Conservation (phyloP, 371 early-diverging fungal species). For the Actinomortierella ambigua region DNA sequence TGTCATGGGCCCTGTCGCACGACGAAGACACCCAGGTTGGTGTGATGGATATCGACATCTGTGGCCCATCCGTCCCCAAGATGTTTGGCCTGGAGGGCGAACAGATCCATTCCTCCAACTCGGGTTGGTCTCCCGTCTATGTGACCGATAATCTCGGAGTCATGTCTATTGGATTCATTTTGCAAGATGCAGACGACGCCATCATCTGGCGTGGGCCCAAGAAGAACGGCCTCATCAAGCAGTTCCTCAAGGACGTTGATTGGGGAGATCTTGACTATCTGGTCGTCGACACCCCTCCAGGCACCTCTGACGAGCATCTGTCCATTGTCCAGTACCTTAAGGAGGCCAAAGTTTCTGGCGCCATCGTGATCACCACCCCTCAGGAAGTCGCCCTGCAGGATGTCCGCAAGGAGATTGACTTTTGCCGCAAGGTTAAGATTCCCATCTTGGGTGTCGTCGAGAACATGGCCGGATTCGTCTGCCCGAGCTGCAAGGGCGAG, state of each 20-base stretch:
- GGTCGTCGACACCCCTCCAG: slow-evolving; percentile 99
- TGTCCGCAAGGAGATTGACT: slow-evolving; percentile 95
- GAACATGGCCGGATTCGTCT: slow-evolving; percentile 98
- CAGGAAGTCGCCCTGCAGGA: slow-evolving; percentile 97
- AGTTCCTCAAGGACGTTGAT: slow-evolving; percentile 96
- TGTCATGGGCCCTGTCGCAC: slow-evolving; percentile 77
- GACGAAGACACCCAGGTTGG: slow-evolving; percentile 79
- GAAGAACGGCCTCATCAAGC: slow-evolving; percentile 95
- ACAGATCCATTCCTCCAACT: slow-evolving; percentile 79
- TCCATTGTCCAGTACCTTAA: slow-evolving; percentile 82
- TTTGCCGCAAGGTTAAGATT: slow-evolving; percentile 92
- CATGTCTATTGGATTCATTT: slow-evolving; percentile 97
- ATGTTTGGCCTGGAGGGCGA: slow-evolving; percentile 92
- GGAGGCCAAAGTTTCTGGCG: slow-evolving; percentile 84
- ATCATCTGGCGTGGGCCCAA: slow-evolving; percentile 99
- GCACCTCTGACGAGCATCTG: slow-evolving; percentile 98
- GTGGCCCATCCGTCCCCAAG: slow-evolving; percentile 98
- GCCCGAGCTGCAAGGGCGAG: slow-evolving; percentile 87
- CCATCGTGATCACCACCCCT: slow-evolving; percentile 97
- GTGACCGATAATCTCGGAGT: slow-evolving; percentile 88
- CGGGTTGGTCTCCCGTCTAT: slow-evolving; percentile 93
- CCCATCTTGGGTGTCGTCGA: slow-evolving; percentile 96
- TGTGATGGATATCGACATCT: slow-evolving; percentile 98
- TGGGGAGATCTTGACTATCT: slow-evolving; percentile 94
- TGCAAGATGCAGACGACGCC: slow-evolving; percentile 88